Base-by-base conservation (phyloP, 2,329 filamentous ascomycete species). In the Sclerotinia minor region DNA sequence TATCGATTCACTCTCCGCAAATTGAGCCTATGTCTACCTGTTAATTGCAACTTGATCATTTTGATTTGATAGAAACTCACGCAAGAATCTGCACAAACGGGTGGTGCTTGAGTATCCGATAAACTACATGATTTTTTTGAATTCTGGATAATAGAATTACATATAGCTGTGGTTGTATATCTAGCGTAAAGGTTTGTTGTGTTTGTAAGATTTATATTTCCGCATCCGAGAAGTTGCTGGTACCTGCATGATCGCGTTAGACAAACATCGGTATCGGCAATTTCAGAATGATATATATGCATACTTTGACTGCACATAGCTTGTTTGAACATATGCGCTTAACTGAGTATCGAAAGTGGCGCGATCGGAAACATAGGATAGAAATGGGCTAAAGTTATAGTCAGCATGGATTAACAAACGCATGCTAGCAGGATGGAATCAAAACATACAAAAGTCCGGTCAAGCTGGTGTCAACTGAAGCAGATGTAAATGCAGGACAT, bases 121-220 rank as follows among this genome's bases (percentile, higher is more conserved):
- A 96, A 81, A 26, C 81, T 79, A 79, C 95, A 99, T 35, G 84
- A 77, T 15, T 80, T 77, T 74, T 90, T 87, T 6, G 95, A 98
- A 77, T 92, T 94, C 79, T 99, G 95, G 63, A 99, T 87, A 76
- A 99, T 91, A 72, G 92, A 86, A 82, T 96, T 98, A 84, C 95
- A 99, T 72, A 99, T 85, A 71, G 96, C 89, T 70, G 91, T 95
- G 58, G 88, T 95, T 6, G 94, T 96, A 80, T 94, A 99, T 74
- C 95, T 90, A 60, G 95, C 94, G 80, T 99, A 99, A 75, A 94
- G 86, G 75, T 90, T 85, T 73, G 87, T 89, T 5, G 92, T 89
- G 77, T 96, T 91, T 67, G 87, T 87, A 67, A 94, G 84, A 75
- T 95, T 87, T 74, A 97, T 83, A 70, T 86, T 85, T 59, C 85